phyloP scores from a whole-genome alignment of 768 basidiomycete species.

The Leccinellum rugosiceps region DNA sequence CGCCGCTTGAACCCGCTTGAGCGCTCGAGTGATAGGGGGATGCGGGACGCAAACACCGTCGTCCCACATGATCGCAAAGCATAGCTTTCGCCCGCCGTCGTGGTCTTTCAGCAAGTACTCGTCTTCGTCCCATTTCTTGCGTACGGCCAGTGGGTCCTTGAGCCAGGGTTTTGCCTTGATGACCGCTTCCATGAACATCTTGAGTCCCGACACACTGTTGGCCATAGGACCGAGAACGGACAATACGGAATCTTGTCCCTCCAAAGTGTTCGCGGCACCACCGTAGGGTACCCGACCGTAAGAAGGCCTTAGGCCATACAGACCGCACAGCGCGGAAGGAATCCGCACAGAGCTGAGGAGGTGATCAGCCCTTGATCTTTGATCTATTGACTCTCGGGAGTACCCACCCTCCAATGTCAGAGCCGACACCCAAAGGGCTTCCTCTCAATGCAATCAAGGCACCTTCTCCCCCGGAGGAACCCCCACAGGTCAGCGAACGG shows the following conservation, averaged over 20 bases:
- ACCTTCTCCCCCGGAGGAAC: constrained; percentile 86
- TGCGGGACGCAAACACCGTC: constrained; percentile 57
- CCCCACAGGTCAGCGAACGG: constrained; percentile 66
- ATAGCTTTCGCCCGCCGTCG: constrained; percentile 47
- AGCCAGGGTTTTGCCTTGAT: constrained; percentile 61
- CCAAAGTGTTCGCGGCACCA: constrained; percentile 57
- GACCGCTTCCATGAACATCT: constrained; percentile 63
- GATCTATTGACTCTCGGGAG: not conserved
- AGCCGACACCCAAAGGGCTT: constrained; percentile 61
- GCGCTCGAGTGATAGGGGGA: constrained; percentile 60
- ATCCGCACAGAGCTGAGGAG: constrained; percentile 66
- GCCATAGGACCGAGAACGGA: constrained; percentile 78
- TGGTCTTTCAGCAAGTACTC: constrained; percentile 59
- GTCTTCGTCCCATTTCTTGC: constrained; percentile 59
- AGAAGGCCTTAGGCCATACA: constrained; percentile 72
- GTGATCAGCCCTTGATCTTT: not conserved
- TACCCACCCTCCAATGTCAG: constrained; percentile 74
- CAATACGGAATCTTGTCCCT: constrained; percentile 68
- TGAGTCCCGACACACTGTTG: constrained; percentile 55
- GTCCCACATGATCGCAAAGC: constrained; percentile 66
- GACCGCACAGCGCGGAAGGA: constrained; percentile 62
- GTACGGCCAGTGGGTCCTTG: constrained; percentile 55
- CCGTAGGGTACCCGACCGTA: constrained; percentile 68
- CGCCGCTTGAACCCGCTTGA: constrained; percentile 54
- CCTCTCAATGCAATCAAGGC: constrained; percentile 58